Evolutionary conservation across 768 basidiomycete genomes (phyloP).

Genomic region (Psilocybe subaeruginosa): DNA sequence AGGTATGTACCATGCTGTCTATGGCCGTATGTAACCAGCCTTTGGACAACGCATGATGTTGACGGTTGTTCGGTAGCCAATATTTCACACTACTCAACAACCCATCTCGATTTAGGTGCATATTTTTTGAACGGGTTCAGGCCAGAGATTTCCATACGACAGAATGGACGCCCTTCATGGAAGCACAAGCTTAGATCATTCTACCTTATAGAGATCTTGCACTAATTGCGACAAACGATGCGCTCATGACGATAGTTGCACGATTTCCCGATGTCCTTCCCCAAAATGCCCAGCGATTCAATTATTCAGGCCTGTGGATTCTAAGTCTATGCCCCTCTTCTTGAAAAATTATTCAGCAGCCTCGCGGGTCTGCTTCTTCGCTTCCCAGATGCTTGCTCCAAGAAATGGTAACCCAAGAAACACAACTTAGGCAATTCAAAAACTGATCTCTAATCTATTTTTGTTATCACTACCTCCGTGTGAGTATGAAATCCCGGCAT

Average conservation of each 20-base stretch:
- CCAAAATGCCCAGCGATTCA: background rate
- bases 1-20: constrained; percentile 5
- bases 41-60: background rate
- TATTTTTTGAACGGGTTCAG: background rate
- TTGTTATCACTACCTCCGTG: constrained; percentile 24
- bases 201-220: background rate
- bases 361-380: background rate
- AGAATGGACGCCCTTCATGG: background rate
- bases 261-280: background rate
- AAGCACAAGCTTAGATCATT: background rate
- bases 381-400: constrained; percentile 6
- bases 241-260: background rate
- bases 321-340: no score
- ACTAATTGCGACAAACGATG: background rate
- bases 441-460: constrained; percentile 19
- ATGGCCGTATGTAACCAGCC: background rate
- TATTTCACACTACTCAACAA: background rate
- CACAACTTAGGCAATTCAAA: background rate
- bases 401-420: background rate
- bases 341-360: no score
- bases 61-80: background rate
- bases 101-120: background rate
- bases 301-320: background rate
- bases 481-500: constrained; percentile 9
- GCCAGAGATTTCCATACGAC: background rate